Evolutionary conservation across 345 rosid species (phyloP).

Genomic region (Nasturtium officinale): DNA sequence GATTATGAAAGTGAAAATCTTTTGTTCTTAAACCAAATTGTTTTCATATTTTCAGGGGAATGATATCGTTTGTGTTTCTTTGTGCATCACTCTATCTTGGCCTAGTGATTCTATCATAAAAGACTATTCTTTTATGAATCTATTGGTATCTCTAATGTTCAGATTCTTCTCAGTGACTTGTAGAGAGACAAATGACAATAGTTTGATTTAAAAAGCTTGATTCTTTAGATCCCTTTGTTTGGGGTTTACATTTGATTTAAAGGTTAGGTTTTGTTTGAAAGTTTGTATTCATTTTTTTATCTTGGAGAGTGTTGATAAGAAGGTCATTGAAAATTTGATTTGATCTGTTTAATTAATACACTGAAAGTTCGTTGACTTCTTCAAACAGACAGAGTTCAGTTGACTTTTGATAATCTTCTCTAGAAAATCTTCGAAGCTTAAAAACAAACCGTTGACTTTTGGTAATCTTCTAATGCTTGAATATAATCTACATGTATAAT

Average conservation of each 20-base stretch:
- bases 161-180: slow-evolving; percentile 24
- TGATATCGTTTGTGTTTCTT: slow-evolving; percentile 85
- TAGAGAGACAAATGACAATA: not conserved
- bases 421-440: not conserved
- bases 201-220: slow-evolving; percentile 13
- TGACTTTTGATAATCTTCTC: slow-evolving; percentile 21
- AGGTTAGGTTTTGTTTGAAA: slow-evolving; percentile 14
- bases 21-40: not conserved
- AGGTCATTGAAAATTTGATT: not conserved
- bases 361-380: slow-evolving; percentile 1
- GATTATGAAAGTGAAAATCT: not conserved
- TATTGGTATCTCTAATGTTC: slow-evolving; percentile 14
- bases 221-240: slow-evolving; percentile 37
- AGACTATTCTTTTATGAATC: slow-evolving; percentile 3
- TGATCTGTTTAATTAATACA: slow-evolving; percentile 5
- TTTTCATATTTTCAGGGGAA: slow-evolving; percentile 73
- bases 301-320: not conserved
- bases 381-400: not conserved
- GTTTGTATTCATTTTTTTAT: slow-evolving; percentile 11
- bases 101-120: slow-evolving; percentile 79
- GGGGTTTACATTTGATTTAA: slow-evolving; percentile 36
- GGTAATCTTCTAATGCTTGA: too few relatives aligned
- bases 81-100: slow-evolving; percentile 79
- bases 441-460: too few relatives aligned
- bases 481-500: not conserved